Evolutionary conservation across 192 early-diverging fungal genomes (phyloP).

Genomic region (Linnemannia zychae): DNA sequence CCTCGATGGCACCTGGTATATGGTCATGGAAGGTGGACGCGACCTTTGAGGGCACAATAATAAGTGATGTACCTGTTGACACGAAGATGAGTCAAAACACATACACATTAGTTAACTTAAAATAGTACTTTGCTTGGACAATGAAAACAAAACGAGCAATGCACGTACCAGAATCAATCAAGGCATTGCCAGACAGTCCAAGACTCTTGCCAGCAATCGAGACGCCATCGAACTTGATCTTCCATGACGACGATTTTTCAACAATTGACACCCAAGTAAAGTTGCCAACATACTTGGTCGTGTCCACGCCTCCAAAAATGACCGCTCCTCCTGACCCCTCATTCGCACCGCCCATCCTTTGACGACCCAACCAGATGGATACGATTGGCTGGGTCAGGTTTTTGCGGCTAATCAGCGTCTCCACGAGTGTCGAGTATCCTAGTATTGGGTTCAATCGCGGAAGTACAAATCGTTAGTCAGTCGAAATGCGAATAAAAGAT

Average conservation of each 20-base stretch:
- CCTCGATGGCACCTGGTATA: constrained; percentile 50
- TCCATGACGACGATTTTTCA: constrained; percentile 38
- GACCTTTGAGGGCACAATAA: constrained; percentile 36
- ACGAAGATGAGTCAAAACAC: background rate
- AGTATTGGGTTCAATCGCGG: background rate
- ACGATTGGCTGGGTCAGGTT: constrained; percentile 45
- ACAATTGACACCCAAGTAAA: constrained; percentile 42
- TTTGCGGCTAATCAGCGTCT: constrained; percentile 26
- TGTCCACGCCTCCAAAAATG: constrained; percentile 55
- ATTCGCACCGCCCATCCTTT: constrained; percentile 36
- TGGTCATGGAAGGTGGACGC: constrained; percentile 30
- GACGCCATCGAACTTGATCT: constrained; percentile 32
- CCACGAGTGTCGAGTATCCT: constrained; percentile 38
- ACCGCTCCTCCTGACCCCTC: constrained; percentile 42
- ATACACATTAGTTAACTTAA: background rate
- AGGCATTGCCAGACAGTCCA: constrained; percentile 41
- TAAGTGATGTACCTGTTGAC: constrained; percentile 36
- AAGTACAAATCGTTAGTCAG: too few relatives aligned
- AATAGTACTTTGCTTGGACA: background rate
- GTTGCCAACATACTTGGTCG: constrained; percentile 48
- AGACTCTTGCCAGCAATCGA: constrained; percentile 42
- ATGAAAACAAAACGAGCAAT: background rate
- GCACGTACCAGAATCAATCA: constrained; percentile 48
- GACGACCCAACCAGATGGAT: constrained; percentile 48
- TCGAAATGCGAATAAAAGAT: background rate